Percentiles rank a stretch among this genome's conserved stretches.
Evolutionary conservation across 495 filamentous ascomycete genomes (phyloP).

Genomic region (Xylona heveae): DNA sequence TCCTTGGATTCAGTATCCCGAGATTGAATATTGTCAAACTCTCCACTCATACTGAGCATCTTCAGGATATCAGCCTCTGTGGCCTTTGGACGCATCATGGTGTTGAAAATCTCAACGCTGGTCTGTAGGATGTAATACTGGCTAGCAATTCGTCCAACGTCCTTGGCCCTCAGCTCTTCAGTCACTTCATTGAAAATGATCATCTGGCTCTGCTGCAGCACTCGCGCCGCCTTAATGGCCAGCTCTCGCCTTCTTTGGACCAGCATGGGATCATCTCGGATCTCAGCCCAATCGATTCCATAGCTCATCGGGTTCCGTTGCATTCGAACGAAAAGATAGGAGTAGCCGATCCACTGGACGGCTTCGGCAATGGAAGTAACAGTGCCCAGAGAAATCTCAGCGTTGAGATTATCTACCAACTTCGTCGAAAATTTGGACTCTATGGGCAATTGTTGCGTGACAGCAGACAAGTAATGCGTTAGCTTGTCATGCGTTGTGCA

Average conservation of each 20-base stretch:
- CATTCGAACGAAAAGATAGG: conserved; percentile 94
- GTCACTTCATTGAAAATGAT: conserved; percentile 92
- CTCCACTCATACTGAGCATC: conserved; percentile 90
- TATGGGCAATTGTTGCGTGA: conserved; percentile 90
- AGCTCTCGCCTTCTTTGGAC: conserved; percentile 63
- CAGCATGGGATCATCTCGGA: conserved; percentile 63
- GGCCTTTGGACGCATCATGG: conserved; percentile 59
- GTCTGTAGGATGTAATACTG: conserved; percentile 89
- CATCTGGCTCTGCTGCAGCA: conserved; percentile 86
- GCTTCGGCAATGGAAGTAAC: conserved; percentile 89
- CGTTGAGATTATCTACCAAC: conserved; percentile 90
- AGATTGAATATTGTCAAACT: conserved; percentile 92
- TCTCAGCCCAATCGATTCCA: conserved; percentile 91
- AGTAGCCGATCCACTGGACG: conserved; percentile 93
- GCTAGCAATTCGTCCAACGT: conserved; percentile 89
- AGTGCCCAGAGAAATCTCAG: conserved; percentile 82
- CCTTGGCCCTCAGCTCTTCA: conserved; percentile 76
- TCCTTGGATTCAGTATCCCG: conserved; percentile 73
- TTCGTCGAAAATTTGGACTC: conserved; percentile 82
- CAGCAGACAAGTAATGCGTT: conserved; percentile 75
- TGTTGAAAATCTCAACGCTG: conserved; percentile 89
- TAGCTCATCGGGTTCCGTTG: conserved; percentile 75
- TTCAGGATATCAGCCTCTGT: conserved; percentile 76
- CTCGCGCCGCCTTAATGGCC: conserved; percentile 66
- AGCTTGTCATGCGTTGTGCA: conserved; percentile 86